phyloP scores from a whole-genome alignment of 2,329 filamentous ascomycete species.

The Calcarisporium arbuscula region DNA sequence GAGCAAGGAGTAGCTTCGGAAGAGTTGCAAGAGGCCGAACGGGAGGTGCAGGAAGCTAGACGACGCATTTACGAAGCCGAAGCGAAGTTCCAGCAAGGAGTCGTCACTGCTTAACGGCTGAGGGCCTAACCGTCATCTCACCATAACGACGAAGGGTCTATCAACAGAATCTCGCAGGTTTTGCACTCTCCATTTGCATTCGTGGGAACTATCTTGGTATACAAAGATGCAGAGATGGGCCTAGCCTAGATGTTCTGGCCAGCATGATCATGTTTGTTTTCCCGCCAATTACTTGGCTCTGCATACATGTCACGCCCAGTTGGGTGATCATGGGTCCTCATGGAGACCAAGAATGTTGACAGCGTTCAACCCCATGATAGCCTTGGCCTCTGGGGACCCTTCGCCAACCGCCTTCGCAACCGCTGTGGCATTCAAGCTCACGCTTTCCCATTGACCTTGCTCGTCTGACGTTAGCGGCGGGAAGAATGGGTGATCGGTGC shows the following conservation, averaged over 20 bases:
- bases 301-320: too few species aligned
- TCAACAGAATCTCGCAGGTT: too few species aligned
- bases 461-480: constrained; percentile 62
- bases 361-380: constrained; percentile 55
- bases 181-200: too few species aligned
- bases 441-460: constrained; percentile 63
- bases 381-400: constrained; percentile 38
- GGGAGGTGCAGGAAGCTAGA: constrained; percentile 22
- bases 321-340: constrained; percentile 16
- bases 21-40: constrained; percentile 22
- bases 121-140: too few species aligned
- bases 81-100: constrained; percentile 25
- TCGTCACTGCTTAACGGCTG: constrained; percentile 12
- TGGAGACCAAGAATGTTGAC: constrained; percentile 39
- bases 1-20: constrained; percentile 17
- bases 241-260: too few species aligned
- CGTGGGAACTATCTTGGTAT: too few species aligned
- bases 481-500: constrained; percentile 80
- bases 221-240: too few species aligned
- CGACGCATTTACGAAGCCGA: constrained; percentile 30
- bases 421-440: constrained; percentile 45
- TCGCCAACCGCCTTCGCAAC: constrained; percentile 45
- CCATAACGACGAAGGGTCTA: too few species aligned
- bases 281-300: too few species aligned
- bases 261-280: too few species aligned